A percentile compares a stretch with the other conserved stretches of the same genome.
phyloP scores from a whole-genome alignment of 306 rosid genomes.

The Cyclanthera cordifolia region DNA sequence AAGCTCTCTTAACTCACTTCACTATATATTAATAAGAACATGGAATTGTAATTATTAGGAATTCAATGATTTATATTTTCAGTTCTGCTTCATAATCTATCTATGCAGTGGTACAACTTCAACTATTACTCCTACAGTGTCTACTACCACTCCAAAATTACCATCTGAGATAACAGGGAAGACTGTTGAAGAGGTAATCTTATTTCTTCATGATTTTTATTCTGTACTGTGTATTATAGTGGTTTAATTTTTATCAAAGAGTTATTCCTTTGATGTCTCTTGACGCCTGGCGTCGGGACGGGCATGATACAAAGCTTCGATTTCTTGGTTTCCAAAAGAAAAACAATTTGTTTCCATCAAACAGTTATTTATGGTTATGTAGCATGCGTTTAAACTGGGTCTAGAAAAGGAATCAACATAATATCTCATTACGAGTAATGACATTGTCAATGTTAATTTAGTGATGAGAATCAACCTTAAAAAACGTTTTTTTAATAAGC shows the following conservation, averaged over 20 bases:
- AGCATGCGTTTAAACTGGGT: background rate
- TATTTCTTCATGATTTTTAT: slow-evolving; percentile 3
- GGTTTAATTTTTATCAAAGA: background rate
- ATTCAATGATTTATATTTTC: background rate
- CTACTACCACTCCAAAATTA: slow-evolving; percentile 46
- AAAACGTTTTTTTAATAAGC: too few relatives aligned
- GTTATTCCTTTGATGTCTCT: too few relatives aligned
- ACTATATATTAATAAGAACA: background rate
- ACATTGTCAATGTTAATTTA: background rate
- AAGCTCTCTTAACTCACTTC: background rate
- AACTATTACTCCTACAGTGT: slow-evolving; percentile 36
- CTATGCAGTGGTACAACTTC: slow-evolving; percentile 53
- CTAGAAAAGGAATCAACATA: background rate
- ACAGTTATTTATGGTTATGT: background rate
- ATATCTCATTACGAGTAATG: background rate
- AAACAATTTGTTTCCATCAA: too few relatives aligned
- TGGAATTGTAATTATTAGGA: background rate
- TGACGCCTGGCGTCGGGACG: too few relatives aligned
- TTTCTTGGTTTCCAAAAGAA: too few relatives aligned
- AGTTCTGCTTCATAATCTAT: slow-evolving; percentile 11
- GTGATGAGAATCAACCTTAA: background rate
- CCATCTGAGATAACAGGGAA: slow-evolving; percentile 94
- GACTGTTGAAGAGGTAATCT: slow-evolving; percentile 85
- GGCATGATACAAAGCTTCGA: too few relatives aligned
- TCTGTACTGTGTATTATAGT: background rate